Conservation (phyloP, 192 early-diverging fungal genomes). For the Umbelopsis sp. region DNA sequence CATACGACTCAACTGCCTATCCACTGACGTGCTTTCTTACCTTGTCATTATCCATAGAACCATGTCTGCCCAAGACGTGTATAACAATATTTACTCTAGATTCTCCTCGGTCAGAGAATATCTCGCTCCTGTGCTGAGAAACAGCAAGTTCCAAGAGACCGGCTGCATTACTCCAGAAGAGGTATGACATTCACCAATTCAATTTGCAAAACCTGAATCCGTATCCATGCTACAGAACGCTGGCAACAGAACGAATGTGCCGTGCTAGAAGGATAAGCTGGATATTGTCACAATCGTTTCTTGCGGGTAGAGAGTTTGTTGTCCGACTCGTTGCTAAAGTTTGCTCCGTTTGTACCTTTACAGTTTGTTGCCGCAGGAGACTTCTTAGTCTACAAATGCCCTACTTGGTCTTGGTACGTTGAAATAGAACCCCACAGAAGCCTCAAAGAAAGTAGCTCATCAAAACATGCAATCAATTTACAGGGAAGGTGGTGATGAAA, state of each 20-base stretch:
- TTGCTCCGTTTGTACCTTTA: not conserved
- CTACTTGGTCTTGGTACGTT: slow-evolving; percentile 90
- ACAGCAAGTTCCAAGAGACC: slow-evolving; percentile 95
- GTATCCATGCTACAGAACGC: not conserved
- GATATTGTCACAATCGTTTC: no score
- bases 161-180: slow-evolving; percentile 96
- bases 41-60: slow-evolving; percentile 11
- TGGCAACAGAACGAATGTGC: no score
- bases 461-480: not conserved
- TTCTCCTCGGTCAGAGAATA: slow-evolving; percentile 72
- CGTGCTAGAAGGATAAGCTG: no score
- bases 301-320: not conserved
- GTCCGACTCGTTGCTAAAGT: not conserved
- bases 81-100: slow-evolving; percentile 39
- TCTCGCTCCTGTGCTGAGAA: slow-evolving; percentile 88
- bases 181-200: slow-evolving; percentile 48
- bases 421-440: not conserved
- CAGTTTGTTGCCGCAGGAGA: slow-evolving; percentile 96
- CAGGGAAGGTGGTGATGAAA: slow-evolving; percentile 60
- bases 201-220: not conserved
- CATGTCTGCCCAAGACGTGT: slow-evolving; percentile 43
- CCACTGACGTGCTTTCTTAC: not conserved
- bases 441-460: not conserved
- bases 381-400: slow-evolving; percentile 97
- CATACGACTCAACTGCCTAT: not conserved